phyloP scores from a whole-genome alignment of 1,139 yeast genomes.

The Debaryomycetaceae sp. region DNA sequence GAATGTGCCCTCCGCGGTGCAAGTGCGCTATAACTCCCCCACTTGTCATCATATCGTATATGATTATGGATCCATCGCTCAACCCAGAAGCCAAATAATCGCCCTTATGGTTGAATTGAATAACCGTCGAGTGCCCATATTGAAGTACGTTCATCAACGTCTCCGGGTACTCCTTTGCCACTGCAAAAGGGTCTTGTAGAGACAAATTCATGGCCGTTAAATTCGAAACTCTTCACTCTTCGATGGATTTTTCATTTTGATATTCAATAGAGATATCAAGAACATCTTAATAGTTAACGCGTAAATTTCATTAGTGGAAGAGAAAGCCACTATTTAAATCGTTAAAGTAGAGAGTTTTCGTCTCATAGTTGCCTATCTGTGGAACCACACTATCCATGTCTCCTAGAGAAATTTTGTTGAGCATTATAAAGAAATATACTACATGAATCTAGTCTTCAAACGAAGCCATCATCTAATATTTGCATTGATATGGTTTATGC shows the following conservation, averaged over 20 bases:
- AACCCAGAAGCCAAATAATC: constrained; percentile 89
- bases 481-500: not conserved
- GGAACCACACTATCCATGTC: too few species aligned
- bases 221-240: too few species aligned
- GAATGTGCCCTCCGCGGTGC: constrained; percentile 57
- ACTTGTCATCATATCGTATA: constrained; percentile 67
- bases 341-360: too few species aligned
- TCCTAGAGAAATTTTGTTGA: not conserved
- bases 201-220: constrained; percentile 66
- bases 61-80: constrained; percentile 71
- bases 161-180: constrained; percentile 91
- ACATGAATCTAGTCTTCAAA: not conserved
- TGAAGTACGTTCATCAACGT: constrained; percentile 62
- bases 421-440: too few species aligned
- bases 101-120: constrained; percentile 72
- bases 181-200: constrained; percentile 88
- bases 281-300: too few species aligned
- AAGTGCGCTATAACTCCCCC: constrained; percentile 54
- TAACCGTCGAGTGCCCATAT: constrained; percentile 71
- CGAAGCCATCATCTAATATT: not conserved
- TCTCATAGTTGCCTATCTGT: too few species aligned
- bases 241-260: too few species aligned
- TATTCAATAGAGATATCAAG: too few species aligned
- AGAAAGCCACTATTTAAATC: too few species aligned
- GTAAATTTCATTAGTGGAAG: too few species aligned